Evolutionary conservation across 2,329 filamentous ascomycete genomes (phyloP).

Genomic region (Fusarium sp.): DNA sequence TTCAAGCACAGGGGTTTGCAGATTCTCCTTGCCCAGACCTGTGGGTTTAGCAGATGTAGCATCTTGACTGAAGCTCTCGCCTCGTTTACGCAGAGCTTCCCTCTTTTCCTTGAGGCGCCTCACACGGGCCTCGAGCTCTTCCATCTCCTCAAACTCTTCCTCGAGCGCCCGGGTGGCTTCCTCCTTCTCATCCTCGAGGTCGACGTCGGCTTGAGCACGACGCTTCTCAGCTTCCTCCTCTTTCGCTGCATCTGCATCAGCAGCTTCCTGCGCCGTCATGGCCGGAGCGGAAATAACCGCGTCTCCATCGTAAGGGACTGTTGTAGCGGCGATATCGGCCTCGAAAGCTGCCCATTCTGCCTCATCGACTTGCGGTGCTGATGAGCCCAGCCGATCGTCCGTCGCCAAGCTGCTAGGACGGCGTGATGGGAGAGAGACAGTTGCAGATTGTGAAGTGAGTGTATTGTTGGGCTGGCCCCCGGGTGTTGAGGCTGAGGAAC

Average conservation of each 20-base stretch:
- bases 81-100: conserved; percentile 72
- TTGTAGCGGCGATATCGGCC: conserved; percentile 77
- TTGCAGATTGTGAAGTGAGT: conserved; percentile 30
- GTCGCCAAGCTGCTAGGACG: conserved; percentile 44
- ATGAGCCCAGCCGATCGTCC: conserved; percentile 34
- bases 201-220: conserved; percentile 69
- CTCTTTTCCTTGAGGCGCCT: conserved; percentile 78
- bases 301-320: conserved; percentile 57
- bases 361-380: conserved; percentile 69
- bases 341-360: conserved; percentile 91
- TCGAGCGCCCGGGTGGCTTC: conserved; percentile 82
- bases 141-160: conserved; percentile 88
- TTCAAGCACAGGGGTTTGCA: conserved; percentile 50
- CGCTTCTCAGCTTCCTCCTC: conserved; percentile 67
- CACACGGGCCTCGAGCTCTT: conserved; percentile 81
- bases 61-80: conserved; percentile 50
- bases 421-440: conserved; percentile 52
- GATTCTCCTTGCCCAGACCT: conserved; percentile 49
- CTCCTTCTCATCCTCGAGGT: conserved; percentile 79
- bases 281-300: conserved; percentile 80
- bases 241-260: conserved; percentile 65
- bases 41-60: conserved; percentile 41
- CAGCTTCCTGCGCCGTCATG: conserved; percentile 75
- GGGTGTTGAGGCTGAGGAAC: conserved; percentile 61
- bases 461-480: conserved; percentile 39